phyloP scores from a whole-genome alignment of 2,329 filamentous ascomycete species.

The Bipolaris gigantea region DNA sequence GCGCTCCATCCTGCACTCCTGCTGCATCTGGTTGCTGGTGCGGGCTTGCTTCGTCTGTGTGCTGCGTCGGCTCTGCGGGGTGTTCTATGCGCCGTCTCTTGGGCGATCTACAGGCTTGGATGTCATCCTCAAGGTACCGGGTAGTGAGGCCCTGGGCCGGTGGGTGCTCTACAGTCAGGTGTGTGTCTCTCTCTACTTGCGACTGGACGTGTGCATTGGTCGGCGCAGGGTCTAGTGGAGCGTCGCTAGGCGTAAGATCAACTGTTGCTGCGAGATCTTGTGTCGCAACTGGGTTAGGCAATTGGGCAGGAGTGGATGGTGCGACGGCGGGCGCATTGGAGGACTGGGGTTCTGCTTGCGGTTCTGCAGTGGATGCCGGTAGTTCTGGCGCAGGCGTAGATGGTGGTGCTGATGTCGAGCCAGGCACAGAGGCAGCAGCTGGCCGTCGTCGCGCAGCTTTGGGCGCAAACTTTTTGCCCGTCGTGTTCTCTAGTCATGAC shows the following conservation, averaged over 20 bases:
- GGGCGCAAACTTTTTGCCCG: constrained; percentile 53
- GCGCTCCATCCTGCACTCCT: neutral
- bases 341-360: constrained; percentile 10
- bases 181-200: neutral
- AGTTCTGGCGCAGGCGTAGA: neutral
- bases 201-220: neutral
- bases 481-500: constrained; percentile 41
- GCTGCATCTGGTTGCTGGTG: neutral
- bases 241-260: neutral
- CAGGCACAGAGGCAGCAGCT: constrained; percentile 32
- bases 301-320: constrained; percentile 11
- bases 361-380: constrained; percentile 15
- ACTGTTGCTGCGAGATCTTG: constrained; percentile 19
- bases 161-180: neutral
- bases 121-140: constrained; percentile 13
- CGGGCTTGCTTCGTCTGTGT: neutral
- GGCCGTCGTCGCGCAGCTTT: constrained; percentile 51
- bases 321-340: constrained; percentile 13
- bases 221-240: constrained; percentile 1
- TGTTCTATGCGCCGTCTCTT: constrained; percentile 28
- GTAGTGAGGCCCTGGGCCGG: neutral
- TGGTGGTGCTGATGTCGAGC: constrained; percentile 9
- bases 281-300: constrained; percentile 31
- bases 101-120: constrained; percentile 18
- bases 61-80: neutral